Base-by-base conservation (phyloP, 768 basidiomycete genomes). In the Cubamyces sp. region DNA sequence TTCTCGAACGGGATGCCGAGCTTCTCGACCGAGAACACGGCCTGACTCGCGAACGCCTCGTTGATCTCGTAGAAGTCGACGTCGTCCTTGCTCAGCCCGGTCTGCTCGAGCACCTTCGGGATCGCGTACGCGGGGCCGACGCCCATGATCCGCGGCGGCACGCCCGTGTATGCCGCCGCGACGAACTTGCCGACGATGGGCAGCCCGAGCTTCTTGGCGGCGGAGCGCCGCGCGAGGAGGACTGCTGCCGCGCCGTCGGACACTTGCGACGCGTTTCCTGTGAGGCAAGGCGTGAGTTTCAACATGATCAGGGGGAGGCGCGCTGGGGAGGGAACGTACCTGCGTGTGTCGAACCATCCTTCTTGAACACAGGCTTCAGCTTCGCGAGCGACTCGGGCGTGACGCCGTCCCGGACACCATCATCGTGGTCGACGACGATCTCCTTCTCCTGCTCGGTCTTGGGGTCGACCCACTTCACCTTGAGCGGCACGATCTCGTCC, bases 181-280 rank as follows among this genome's bases (percentile, higher is more conserved):
- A 93, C 84, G 72, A 85, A 96, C 77, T 96, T 96, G 74, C 91
- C 95, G 54, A 93, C 54, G 69, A 96, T 87, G 48, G 91, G 90
- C n/a, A 96, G 83, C 26, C 91, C 88, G 54, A 95, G 87, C 64
- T 85, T 86, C 73, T 87, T 86, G 5, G 95, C 94, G 54, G 86
- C 82, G 28, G 87, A 89, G 41, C 95, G 86, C 49, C 92, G 84
- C 26, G 91, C 80, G 57, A 96, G 86, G 53, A 96, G 78, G 51
- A 96, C 92, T 0, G 94, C 94, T 16, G 94, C 92, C 3, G 94
- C 94, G 51, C 94, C 95, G 66, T 97, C 95, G 5, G 94, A 94
- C 50, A 96, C 84, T 73, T 97, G 95, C 2, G 87, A 91, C 0
- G 93, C 89, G 74, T 92, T 96, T 25, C 92, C 86, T 77, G 66